Conservation (phyloP, 768 basidiomycete genomes). For the Pisolithus tinctorius region DNA sequence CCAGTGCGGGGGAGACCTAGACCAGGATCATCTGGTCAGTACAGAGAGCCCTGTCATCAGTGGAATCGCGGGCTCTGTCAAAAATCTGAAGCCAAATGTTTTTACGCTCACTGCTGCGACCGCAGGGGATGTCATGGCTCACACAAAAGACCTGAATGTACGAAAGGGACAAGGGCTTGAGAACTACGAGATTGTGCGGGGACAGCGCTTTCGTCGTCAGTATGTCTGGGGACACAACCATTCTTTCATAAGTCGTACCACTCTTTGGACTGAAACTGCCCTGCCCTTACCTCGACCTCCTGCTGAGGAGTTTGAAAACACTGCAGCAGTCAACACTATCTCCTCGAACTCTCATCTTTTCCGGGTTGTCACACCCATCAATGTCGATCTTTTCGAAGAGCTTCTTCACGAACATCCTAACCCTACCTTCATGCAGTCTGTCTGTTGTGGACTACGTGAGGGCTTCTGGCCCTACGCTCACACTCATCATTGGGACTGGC, state of each 20-base stretch:
- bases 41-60: neutral
- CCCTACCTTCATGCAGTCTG: slow-evolving; percentile 29
- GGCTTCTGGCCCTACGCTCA: slow-evolving; percentile 43
- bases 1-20: accelerated
- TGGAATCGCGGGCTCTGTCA: neutral
- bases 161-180: neutral
- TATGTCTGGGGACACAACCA: neutral
- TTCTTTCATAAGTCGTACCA: neutral
- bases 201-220: neutral
- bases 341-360: slow-evolving; percentile 25
- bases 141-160: neutral
- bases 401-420: slow-evolving; percentile 32
- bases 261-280: neutral
- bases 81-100: neutral
- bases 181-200: neutral
- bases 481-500: slow-evolving; percentile 14
- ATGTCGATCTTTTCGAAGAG: slow-evolving; percentile 24
- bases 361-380: slow-evolving; percentile 30
- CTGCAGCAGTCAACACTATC: slow-evolving; percentile 17
- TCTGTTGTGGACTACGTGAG: slow-evolving; percentile 21
- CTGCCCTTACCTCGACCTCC: slow-evolving; percentile 1
- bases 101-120: neutral
- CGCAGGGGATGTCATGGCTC: neutral
- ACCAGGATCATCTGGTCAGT: neutral
- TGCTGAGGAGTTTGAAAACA: slow-evolving; percentile 6